Percentiles rank a stretch among this genome's conserved stretches.
These are phyloP conservation scores for Ilex asprella DNA, from an alignment of 257 asterid genomes.

Conservation along the genomic window DNA sequence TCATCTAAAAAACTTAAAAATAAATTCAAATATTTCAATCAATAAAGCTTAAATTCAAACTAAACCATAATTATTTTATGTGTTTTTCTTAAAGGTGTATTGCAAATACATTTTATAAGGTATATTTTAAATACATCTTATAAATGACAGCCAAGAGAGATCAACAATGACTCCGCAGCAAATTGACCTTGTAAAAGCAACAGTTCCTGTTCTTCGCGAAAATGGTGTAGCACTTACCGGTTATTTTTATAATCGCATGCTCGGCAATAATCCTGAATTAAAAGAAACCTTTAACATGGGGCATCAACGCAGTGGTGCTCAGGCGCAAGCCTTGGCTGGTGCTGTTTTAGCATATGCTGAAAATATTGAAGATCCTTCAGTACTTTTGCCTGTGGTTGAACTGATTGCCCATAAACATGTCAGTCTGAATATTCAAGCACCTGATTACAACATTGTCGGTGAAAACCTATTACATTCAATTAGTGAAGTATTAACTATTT, in stretches of 20 bases:
- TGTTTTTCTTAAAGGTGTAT: not conserved
- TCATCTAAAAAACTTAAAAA: too few relatives aligned
- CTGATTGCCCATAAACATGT: not conserved
- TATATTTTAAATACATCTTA: not conserved
- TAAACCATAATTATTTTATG: not conserved
- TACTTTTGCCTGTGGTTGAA: not conserved
- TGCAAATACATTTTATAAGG: not conserved
- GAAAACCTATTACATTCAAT: not conserved
- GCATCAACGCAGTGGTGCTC: not conserved
- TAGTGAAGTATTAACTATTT: not conserved
- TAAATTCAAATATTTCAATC: too few relatives aligned
- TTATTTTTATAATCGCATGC: not conserved
- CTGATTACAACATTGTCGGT: not conserved
- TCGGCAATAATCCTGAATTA: not conserved
- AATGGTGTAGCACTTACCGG: not conserved
- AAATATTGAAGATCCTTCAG: not conserved
- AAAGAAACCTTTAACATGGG: not conserved
- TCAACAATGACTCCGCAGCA: not conserved
- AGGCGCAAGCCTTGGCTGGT: not conserved
- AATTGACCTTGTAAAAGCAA: not conserved
- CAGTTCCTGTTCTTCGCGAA: not conserved
- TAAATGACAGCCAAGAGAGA: not conserved
- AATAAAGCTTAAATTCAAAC: too few relatives aligned
- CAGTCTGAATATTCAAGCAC: not conserved
- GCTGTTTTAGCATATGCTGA: not conserved